phyloP scores from a whole-genome alignment of 2,329 filamentous ascomycete genomes.

The Cladosporium sp. region DNA sequence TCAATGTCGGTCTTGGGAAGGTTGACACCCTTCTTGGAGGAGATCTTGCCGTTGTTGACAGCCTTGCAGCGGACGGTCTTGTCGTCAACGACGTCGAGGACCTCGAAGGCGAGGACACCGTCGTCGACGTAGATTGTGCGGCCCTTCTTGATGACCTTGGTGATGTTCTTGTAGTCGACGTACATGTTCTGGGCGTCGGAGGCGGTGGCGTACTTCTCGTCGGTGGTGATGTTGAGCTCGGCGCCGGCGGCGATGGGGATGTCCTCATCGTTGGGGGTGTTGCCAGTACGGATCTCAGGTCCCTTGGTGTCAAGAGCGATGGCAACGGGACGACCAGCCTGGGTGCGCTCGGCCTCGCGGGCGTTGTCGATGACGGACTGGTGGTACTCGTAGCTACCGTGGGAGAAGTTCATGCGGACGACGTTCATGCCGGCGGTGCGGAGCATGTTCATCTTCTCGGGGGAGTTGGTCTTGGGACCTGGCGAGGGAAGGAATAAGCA shows the following conservation, averaged over 20 bases:
- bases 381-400: slow-evolving; percentile 93
- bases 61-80: slow-evolving; percentile 84
- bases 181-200: slow-evolving; percentile 96
- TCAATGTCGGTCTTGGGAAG: slow-evolving; percentile 98
- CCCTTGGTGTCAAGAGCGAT: slow-evolving; percentile 89
- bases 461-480: slow-evolving; percentile 96
- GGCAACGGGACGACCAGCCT: slow-evolving; percentile 82
- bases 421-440: slow-evolving; percentile 89
- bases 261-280: slow-evolving; percentile 69
- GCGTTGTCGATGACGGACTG: slow-evolving; percentile 97
- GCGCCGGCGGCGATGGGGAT: slow-evolving; percentile 79
- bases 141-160: slow-evolving; percentile 89
- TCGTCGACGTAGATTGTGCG: slow-evolving; percentile 98
- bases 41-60: slow-evolving; percentile 98
- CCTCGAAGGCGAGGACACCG: slow-evolving; percentile 94
- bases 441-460: slow-evolving; percentile 94
- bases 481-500: not conserved
- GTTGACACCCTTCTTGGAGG: slow-evolving; percentile 98
- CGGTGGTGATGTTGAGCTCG: slow-evolving; percentile 93
- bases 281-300: slow-evolving; percentile 83
- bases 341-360: slow-evolving; percentile 75
- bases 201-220: slow-evolving; percentile 82
- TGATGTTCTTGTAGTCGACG: slow-evolving; percentile 99
- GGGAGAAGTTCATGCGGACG: slow-evolving; percentile 99
- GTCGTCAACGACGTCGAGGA: slow-evolving; percentile 81